These are phyloP conservation scores for Pythium sp. DNA, from an alignment of 352 stramenopile species.

Conservation along the genomic window DNA sequence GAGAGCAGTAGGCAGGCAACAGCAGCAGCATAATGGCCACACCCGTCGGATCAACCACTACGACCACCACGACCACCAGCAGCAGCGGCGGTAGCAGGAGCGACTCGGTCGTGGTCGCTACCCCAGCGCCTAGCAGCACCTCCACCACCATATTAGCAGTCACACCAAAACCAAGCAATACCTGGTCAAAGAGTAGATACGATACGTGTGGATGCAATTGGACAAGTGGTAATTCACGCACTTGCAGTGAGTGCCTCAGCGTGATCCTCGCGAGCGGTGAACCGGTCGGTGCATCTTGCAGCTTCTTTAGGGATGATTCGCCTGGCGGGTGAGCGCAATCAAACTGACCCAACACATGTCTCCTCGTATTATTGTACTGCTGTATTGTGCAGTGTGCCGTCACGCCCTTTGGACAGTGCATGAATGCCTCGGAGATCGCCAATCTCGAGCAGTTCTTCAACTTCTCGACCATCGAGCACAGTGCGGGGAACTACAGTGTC, in stretches of 20 bases:
- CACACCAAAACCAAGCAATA: neutral
- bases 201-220: conserved; percentile 11
- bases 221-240: conserved; percentile 11
- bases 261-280: conserved; percentile 21
- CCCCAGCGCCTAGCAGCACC: neutral
- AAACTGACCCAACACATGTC: no score
- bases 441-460: no score
- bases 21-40: no score
- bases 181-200: no score
- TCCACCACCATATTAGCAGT: neutral
- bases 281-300: conserved; percentile 19
- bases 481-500: conserved; percentile 28
- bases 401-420: conserved; percentile 28
- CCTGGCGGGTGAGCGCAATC: no score
- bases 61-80: no score
- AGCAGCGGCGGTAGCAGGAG: neutral
- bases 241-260: conserved; percentile 30
- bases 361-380: neutral
- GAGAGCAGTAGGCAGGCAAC: no score
- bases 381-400: conserved; percentile 21
- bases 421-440: conserved; percentile 7
- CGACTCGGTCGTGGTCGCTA: neutral
- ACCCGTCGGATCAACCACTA: no score
- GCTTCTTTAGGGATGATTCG: no score
- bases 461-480: neutral